A percentile compares a stretch with the other conserved stretches of the same genome.
These are phyloP conservation scores for Inga oerstediana DNA, from an alignment of 306 rosid genomes.

Conservation along the genomic window DNA sequence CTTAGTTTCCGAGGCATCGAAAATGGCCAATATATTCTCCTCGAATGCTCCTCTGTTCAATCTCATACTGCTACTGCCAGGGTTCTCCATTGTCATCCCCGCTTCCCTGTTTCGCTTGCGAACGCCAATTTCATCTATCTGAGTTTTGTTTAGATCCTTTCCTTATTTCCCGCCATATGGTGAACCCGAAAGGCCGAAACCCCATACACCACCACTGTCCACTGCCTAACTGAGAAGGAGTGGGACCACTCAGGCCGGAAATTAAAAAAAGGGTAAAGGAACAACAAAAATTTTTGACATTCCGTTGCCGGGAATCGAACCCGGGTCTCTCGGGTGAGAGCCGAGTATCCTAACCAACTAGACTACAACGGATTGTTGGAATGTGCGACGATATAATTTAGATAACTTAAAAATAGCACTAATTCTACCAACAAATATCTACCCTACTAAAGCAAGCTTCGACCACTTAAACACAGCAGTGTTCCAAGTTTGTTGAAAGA, in stretches of 20 bases:
- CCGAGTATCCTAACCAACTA: slow-evolving; percentile 24
- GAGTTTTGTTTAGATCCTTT: background rate
- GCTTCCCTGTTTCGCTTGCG: background rate
- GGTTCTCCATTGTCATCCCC: slow-evolving; percentile 47
- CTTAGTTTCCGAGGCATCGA: slow-evolving; percentile 62
- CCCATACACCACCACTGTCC: background rate
- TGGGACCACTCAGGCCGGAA: background rate
- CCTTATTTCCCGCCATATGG: background rate
- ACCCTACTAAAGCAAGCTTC: too few relatives aligned
- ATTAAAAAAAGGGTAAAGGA: too few relatives aligned
- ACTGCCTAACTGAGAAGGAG: background rate
- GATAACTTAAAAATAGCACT: too few relatives aligned
- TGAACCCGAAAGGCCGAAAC: background rate
- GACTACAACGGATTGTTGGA: slow-evolving; percentile 16
- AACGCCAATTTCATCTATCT: background rate
- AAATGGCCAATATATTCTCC: slow-evolving; percentile 71
- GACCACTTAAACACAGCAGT: too few relatives aligned
- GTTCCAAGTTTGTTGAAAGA: too few relatives aligned
- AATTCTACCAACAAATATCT: too few relatives aligned
- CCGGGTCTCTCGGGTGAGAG: slow-evolving; percentile 29
- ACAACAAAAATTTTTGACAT: background rate
- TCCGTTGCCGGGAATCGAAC: slow-evolving; percentile 30
- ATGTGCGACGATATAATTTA: too few relatives aligned
- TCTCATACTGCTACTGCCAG: slow-evolving; percentile 31
- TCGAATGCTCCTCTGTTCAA: slow-evolving; percentile 48